phyloP scores from a whole-genome alignment of 2,329 filamentous ascomycete genomes.

The Colletotrichum siamense region DNA sequence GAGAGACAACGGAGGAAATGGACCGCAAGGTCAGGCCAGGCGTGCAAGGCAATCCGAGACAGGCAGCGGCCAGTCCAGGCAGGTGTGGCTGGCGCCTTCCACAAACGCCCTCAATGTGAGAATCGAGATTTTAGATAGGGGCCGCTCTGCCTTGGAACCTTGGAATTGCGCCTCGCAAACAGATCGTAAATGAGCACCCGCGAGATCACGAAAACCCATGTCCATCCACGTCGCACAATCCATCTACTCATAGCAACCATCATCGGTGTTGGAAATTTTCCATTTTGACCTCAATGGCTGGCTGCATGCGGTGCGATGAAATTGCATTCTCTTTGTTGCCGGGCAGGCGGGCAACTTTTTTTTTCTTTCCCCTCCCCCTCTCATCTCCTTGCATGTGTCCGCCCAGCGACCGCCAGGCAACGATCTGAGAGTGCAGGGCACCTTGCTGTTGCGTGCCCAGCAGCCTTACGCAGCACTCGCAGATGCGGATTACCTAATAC shows the following conservation, averaged over 20 bases:
- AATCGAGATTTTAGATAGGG: not conserved
- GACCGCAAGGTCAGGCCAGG: not conserved
- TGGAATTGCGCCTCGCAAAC: not conserved
- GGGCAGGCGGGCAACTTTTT: not conserved
- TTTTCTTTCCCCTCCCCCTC: not conserved
- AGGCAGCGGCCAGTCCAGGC: not conserved
- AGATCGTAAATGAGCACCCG: not conserved
- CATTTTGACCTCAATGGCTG: not conserved
- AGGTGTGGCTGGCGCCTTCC: not conserved
- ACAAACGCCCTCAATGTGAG: not conserved
- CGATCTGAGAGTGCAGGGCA: not conserved
- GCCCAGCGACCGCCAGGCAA: conserved; percentile 1
- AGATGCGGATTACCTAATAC: not conserved
- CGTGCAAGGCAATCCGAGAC: not conserved
- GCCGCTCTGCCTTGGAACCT: not conserved
- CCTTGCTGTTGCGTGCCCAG: not conserved
- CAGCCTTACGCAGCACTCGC: not conserved
- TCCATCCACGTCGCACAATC: not conserved
- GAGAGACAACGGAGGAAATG: not conserved
- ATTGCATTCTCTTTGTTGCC: not conserved
- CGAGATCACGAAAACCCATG: not conserved
- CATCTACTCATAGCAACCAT: not conserved
- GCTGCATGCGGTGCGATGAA: not conserved
- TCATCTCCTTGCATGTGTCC: not conserved
- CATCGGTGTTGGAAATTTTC: not conserved